Evolutionary conservation across 2,329 filamentous ascomycete species (phyloP).

Genomic region (Clarireedia hainanense): DNA sequence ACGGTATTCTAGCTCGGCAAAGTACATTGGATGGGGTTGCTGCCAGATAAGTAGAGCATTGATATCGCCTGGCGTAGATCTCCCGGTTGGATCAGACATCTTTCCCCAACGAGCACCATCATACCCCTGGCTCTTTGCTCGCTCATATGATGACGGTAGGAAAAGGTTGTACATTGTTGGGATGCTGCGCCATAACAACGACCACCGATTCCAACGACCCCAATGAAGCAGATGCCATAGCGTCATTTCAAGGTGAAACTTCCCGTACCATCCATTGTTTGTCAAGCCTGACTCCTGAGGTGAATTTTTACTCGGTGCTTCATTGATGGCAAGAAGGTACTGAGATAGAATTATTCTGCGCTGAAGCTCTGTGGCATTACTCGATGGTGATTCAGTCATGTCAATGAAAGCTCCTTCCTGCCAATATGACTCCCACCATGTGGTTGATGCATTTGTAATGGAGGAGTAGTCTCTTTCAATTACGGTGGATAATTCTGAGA

Average conservation of each 20-base stretch:
- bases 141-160: conserved; percentile 26
- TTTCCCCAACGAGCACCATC: conserved; percentile 40
- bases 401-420: conserved; percentile 36
- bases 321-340: conserved; percentile 37
- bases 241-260: conserved; percentile 37
- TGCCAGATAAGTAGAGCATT: conserved; percentile 56
- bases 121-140: conserved; percentile 30
- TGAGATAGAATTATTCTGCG: conserved; percentile 37
- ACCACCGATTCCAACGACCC: conserved; percentile 33
- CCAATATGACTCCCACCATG: conserved; percentile 27
- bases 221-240: conserved; percentile 37
- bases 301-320: conserved; percentile 20
- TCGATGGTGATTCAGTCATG: conserved; percentile 30
- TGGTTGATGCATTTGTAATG: conserved; percentile 8
- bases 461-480: background rate
- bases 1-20: conserved; percentile 49
- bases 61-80: conserved; percentile 50
- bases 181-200: conserved; percentile 32
- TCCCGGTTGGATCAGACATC: conserved; percentile 49
- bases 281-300: conserved; percentile 35
- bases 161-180: conserved; percentile 31
- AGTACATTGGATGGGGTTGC: conserved; percentile 53
- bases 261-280: conserved; percentile 41
- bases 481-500: background rate
- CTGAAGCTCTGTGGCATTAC: conserved; percentile 35